phyloP scores from a whole-genome alignment of 2,329 filamentous ascomycete genomes.

The Penicillium occitanis region DNA sequence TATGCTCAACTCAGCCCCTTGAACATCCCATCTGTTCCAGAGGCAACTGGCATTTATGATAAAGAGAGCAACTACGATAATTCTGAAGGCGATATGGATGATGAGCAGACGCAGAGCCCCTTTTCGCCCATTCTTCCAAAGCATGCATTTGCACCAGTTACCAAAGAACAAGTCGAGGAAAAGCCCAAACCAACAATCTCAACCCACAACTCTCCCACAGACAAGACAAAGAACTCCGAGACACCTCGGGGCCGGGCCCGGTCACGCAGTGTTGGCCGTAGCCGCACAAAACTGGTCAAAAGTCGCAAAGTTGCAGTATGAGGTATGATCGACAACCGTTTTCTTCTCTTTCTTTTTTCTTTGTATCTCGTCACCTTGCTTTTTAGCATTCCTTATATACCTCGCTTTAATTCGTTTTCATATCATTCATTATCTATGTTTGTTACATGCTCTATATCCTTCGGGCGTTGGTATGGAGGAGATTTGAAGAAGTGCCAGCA shows the following conservation, averaged over 20 bases:
- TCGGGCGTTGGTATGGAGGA: background rate
- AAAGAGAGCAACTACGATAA: constrained; percentile 12
- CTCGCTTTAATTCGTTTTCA: background rate
- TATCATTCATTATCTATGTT: background rate
- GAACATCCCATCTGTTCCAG: constrained; percentile 11
- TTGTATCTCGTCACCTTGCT: background rate
- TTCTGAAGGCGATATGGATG: background rate
- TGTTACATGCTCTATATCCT: background rate
- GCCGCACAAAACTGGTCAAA: constrained; percentile 11
- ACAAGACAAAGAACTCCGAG: background rate
- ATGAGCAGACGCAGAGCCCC: background rate
- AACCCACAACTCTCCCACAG: background rate
- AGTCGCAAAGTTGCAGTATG: constrained; percentile 2
- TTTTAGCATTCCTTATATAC: background rate
- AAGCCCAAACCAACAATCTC: background rate
- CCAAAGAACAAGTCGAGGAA: background rate
- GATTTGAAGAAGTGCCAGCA: background rate
- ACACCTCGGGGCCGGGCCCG: constrained; percentile 14
- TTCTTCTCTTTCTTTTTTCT: background rate
- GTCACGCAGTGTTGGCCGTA: constrained; percentile 15
- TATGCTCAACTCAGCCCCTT: constrained; percentile 19
- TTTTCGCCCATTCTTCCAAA: constrained; percentile 8
- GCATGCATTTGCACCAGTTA: constrained; percentile 1
- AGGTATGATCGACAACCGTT: background rate
- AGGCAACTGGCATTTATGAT: background rate